phyloP scores from a whole-genome alignment of 345 rosid species.

The Reutealis trisperma region DNA sequence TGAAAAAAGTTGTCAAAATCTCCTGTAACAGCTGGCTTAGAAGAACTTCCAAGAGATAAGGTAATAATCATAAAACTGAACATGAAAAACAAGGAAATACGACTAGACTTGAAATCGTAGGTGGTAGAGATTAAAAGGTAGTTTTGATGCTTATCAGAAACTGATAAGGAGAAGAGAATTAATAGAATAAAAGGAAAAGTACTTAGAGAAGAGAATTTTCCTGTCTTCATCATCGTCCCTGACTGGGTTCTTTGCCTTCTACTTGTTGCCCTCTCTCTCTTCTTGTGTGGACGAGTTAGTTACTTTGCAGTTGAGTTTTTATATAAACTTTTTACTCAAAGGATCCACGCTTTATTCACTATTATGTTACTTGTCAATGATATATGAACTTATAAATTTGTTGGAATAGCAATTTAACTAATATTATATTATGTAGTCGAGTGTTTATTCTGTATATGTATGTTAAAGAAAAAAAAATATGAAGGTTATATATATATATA shows the following conservation, averaged over 20 bases:
- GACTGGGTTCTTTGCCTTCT: not conserved
- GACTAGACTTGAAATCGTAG: slow-evolving; percentile 25
- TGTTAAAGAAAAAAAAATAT: not conserved
- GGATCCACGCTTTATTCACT: not conserved
- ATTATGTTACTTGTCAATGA: too few species aligned
- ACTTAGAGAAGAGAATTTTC: not conserved
- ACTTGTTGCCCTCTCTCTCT: not conserved
- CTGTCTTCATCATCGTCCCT: not conserved
- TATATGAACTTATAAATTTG: too few species aligned
- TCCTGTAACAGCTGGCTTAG: slow-evolving; percentile 8
- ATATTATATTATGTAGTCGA: too few species aligned
- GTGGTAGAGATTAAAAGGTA: slow-evolving; percentile 14
- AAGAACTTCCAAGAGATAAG: slow-evolving; percentile 18
- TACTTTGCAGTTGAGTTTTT: not conserved
- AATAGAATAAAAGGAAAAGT: not conserved
- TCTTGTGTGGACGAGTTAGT: not conserved
- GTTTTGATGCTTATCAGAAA: slow-evolving; percentile 5
- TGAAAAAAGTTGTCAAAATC: slow-evolving; percentile 13
- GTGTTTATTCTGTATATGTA: too few species aligned
- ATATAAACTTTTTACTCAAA: too few species aligned
- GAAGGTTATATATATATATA: too few species aligned
- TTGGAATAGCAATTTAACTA: too few species aligned
- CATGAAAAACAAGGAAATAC: slow-evolving; percentile 20
- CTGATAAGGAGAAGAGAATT: slow-evolving; percentile 12
- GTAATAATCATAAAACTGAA: slow-evolving; percentile 22